Conservation (phyloP, 2,329 filamentous ascomycete genomes). For the Nothomitra cinnamomea region DNA sequence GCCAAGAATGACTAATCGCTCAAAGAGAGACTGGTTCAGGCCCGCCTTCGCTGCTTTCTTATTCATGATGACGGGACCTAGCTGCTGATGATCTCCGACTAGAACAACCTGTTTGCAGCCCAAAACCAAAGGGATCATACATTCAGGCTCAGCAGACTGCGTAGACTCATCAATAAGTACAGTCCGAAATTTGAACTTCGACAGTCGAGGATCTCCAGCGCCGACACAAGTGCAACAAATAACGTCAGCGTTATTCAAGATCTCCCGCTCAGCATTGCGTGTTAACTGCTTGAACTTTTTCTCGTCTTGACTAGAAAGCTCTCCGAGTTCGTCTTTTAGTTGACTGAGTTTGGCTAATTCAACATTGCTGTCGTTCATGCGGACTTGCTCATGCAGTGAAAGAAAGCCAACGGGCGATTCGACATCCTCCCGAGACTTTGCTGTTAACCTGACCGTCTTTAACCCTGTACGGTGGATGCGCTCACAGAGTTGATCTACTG, state of each 20-base stretch:
- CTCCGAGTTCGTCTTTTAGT: constrained; percentile 79
- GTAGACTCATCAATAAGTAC: constrained; percentile 97
- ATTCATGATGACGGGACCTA: constrained; percentile 99
- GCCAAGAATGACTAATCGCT: constrained; percentile 83
- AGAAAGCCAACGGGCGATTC: constrained; percentile 96
- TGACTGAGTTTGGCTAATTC: constrained; percentile 85
- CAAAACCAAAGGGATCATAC: constrained; percentile 93
- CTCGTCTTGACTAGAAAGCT: constrained; percentile 87
- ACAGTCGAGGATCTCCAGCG: constrained; percentile 82
- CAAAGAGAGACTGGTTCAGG: constrained; percentile 94
- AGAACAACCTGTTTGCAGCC: constrained; percentile 99
- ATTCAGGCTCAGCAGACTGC: constrained; percentile 93
- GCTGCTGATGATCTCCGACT: constrained; percentile 93
- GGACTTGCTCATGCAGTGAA: constrained; percentile 89
- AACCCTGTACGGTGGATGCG: constrained; percentile 87
- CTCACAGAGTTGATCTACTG: constrained; percentile 94
- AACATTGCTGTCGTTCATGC: constrained; percentile 90
- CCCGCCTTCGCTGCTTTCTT: constrained; percentile 98
- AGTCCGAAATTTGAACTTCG: constrained; percentile 96
- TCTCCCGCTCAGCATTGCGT: constrained; percentile 84
- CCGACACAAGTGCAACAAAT: constrained; percentile 98
- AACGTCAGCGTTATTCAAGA: constrained; percentile 86
- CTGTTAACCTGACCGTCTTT: constrained; percentile 95
- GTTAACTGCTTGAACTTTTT: constrained; percentile 97
- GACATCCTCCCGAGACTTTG: constrained; percentile 95